Conservation (phyloP, 371 early-diverging fungal species). For the Haplosporangium sp. region DNA sequence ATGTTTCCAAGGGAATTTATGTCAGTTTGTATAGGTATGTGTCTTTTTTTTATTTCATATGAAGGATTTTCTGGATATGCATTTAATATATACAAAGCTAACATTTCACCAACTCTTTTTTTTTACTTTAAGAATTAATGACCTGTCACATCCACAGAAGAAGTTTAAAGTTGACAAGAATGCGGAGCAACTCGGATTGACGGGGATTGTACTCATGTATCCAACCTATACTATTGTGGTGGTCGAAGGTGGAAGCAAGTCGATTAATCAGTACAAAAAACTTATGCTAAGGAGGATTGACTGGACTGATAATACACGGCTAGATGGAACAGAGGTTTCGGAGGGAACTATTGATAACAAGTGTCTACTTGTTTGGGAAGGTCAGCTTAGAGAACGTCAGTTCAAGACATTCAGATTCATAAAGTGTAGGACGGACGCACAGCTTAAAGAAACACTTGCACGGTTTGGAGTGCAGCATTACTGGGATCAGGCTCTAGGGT, state of each 20-base stretch:
- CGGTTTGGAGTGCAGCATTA: constrained; percentile 33
- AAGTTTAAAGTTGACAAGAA: constrained; percentile 91
- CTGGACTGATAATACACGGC: constrained; percentile 79
- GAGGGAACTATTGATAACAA: constrained; percentile 72
- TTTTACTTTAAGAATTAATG: constrained; percentile 67
- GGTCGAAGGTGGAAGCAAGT: constrained; percentile 95
- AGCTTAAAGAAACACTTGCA: constrained; percentile 43
- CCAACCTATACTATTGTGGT: constrained; percentile 83
- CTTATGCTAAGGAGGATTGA: constrained; percentile 96
- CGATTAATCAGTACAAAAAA: constrained; percentile 92
- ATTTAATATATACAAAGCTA: background rate
- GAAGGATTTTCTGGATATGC: too few relatives aligned
- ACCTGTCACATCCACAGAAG: constrained; percentile 82
- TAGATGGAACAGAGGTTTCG: constrained; percentile 49
- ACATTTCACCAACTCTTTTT: background rate
- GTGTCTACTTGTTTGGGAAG: constrained; percentile 95
- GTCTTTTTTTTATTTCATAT: background rate
- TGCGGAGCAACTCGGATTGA: constrained; percentile 86
- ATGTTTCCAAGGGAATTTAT: constrained; percentile 73
- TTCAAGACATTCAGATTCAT: constrained; percentile 85
- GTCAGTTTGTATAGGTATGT: constrained; percentile 88
- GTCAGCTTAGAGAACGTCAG: constrained; percentile 78
- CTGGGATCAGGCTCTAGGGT: constrained; percentile 51
- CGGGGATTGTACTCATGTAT: constrained; percentile 84
- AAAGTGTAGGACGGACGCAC: constrained; percentile 78